Evolutionary conservation across 148 eudicot genomes (phyloP).

Genomic region (Gaultheria prostrata): DNA sequence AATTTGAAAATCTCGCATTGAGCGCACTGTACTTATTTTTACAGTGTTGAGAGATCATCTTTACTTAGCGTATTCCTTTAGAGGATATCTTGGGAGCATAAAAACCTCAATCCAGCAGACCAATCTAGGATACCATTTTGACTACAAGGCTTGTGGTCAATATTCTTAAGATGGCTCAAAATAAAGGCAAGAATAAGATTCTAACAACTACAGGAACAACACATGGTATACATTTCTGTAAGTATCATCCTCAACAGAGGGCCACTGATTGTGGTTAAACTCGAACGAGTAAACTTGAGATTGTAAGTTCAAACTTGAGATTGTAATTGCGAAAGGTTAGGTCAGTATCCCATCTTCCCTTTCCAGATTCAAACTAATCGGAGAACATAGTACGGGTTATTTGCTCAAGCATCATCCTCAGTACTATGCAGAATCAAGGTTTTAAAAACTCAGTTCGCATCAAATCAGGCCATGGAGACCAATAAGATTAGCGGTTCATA

Average conservation of each 20-base stretch:
- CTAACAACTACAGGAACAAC: neutral
- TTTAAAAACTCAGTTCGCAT: neutral
- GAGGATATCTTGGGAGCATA: neutral
- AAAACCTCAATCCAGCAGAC: neutral
- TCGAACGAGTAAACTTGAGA: neutral
- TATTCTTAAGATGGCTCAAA: neutral
- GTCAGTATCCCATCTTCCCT: neutral
- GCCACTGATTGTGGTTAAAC: neutral
- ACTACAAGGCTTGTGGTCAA: neutral
- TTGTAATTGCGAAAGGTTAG: neutral
- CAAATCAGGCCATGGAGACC: neutral
- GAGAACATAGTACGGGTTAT: neutral
- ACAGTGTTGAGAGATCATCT: neutral
- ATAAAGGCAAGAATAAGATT: neutral
- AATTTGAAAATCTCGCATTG: neutral
- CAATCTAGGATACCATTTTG: neutral
- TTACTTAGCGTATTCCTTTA: neutral
- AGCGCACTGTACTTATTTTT: neutral
- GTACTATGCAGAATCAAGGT: neutral
- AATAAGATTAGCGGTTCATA: neutral
- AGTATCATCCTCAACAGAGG: neutral
- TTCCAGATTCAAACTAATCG: neutral
- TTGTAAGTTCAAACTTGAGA: neutral
- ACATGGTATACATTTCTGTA: neutral
- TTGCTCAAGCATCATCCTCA: neutral